phyloP scores from a whole-genome alignment of 768 basidiomycete species.

The Podaxis mareebaensis region DNA sequence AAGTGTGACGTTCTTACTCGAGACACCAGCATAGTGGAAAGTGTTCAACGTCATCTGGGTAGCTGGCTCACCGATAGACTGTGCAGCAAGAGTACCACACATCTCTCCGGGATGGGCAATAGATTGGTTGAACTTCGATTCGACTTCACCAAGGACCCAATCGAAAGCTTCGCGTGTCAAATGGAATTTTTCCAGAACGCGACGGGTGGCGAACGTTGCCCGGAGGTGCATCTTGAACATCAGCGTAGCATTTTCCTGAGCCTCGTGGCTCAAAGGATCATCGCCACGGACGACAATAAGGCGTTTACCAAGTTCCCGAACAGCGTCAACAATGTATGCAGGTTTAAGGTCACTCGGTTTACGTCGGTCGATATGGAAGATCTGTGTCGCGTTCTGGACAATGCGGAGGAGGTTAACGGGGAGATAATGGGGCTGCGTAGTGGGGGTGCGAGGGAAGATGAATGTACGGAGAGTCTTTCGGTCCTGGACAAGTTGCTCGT shows the following conservation, averaged over 20 bases:
- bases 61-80: conserved; percentile 99
- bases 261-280: conserved; percentile 71
- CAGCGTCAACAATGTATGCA: conserved; percentile 77
- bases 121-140: conserved; percentile 94
- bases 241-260: conserved; percentile 86
- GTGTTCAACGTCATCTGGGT: conserved; percentile 99
- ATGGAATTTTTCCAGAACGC: conserved; percentile 86
- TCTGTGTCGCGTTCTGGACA: conserved; percentile 92
- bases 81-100: conserved; percentile 97
- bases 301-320: conserved; percentile 72
- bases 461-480: conserved; percentile 77
- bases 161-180: conserved; percentile 93
- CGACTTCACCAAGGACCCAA: conserved; percentile 96
- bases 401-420: conserved; percentile 96
- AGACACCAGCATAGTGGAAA: conserved; percentile 99
- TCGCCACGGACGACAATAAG: conserved; percentile 88
- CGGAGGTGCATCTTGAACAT: conserved; percentile 94
- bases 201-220: conserved; percentile 82
- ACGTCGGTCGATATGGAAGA: conserved; percentile 95
- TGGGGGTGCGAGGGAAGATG: conserved; percentile 78
- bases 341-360: conserved; percentile 94
- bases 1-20: conserved; percentile 99
- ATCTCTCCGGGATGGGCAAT: conserved; percentile 95
- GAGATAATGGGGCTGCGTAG: conserved; percentile 76
- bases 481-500: conserved; percentile 65